Conservation (phyloP, 768 basidiomycete genomes). For the Suillus hirtellus region DNA sequence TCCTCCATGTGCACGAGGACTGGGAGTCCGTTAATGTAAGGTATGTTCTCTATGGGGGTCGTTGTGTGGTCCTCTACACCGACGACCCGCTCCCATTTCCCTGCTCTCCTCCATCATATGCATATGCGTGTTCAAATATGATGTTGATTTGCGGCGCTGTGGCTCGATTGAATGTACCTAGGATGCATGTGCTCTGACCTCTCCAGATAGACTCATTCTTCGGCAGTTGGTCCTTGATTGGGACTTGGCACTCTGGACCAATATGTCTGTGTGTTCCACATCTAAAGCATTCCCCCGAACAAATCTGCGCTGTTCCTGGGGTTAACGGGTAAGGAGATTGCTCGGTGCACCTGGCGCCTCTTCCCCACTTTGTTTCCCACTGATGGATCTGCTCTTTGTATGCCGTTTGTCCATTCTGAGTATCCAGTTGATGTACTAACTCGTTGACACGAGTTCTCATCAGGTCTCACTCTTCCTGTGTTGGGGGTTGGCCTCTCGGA, state of each 20-base stretch:
- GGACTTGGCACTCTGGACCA: background rate
- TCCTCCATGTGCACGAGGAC: background rate
- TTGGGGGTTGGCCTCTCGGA: background rate
- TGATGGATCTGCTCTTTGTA: background rate
- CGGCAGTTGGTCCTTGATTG: background rate
- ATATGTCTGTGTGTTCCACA: background rate
- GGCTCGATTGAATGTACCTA: background rate
- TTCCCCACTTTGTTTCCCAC: background rate
- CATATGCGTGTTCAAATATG: background rate
- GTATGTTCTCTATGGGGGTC: background rate
- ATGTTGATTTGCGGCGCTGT: background rate
- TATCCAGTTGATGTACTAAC: background rate
- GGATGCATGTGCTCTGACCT: background rate
- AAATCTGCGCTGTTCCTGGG: background rate
- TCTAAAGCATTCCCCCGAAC: background rate
- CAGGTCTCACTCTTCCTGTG: background rate
- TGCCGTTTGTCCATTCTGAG: background rate
- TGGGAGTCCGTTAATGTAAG: background rate
- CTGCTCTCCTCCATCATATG: background rate
- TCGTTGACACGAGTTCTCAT: background rate
- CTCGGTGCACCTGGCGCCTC: background rate
- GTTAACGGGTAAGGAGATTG: background rate
- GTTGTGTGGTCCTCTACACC: too few species aligned
- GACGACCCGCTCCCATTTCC: slow-evolving; percentile 2
- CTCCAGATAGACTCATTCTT: background rate